Conservation (phyloP, 345 rosid species). For the Eutrema yunnanense region DNA sequence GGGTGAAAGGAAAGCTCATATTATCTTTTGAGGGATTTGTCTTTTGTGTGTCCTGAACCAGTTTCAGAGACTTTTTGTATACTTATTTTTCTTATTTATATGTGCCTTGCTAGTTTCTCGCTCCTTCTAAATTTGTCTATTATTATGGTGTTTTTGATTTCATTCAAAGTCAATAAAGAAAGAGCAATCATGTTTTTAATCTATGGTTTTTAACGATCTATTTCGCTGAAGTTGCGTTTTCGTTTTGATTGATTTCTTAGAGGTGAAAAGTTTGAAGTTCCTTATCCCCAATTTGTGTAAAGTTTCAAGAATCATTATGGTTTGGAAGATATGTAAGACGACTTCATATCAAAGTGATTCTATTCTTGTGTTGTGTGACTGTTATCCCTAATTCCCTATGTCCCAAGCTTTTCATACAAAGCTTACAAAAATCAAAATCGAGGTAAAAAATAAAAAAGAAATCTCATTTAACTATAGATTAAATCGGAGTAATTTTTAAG, state of each 20-base stretch:
- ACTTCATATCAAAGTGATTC: slow-evolving; percentile 3
- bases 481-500: neutral
- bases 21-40: slow-evolving; percentile 5
- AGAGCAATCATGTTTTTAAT: neutral
- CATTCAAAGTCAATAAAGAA: neutral
- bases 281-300: neutral
- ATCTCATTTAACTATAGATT: neutral
- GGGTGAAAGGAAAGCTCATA: neutral
- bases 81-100: neutral
- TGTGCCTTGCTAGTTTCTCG: neutral
- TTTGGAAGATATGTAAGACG: neutral
- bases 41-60: slow-evolving; percentile 13
- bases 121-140: neutral
- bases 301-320: slow-evolving; percentile 2
- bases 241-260: neutral
- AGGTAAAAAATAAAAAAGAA: neutral
- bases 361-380: slow-evolving; percentile 3
- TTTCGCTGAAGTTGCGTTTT: neutral
- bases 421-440: neutral
- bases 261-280: neutral
- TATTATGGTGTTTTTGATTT: neutral
- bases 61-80: slow-evolving; percentile 3
- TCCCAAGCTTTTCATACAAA: neutral
- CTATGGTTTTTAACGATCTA: neutral
- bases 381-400: neutral